Evolutionary conservation across 2,329 filamentous ascomycete species (phyloP), one percentile per base, ranked within the genome.

Genomic region (Ophiocordyceps camponoti-floridani): DNA sequence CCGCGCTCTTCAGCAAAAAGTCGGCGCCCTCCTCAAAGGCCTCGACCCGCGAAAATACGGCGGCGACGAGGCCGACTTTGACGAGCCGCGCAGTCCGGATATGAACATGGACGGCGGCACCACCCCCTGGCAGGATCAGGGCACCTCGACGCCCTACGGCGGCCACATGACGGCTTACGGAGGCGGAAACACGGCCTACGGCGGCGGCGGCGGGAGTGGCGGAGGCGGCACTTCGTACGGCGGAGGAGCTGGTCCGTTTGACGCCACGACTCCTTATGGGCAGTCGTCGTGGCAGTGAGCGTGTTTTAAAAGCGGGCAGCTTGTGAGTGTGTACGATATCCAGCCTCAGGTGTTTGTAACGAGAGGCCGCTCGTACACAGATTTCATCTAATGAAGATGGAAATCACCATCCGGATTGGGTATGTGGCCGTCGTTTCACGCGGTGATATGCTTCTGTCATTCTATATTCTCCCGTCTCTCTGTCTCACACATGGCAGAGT

Each of bases 1-100:
- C 60, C 79, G 82, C 50, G 82, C 86, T 27, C 68, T 98, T 46
- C 91, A 96, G 61, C 76, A 82, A 52, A 98, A 98, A 66, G 75
- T 98, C 33, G 91, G 88, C 2, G 73, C 72, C 4, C 75, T 95
- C 37, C 81, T 94, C 48, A 70, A 70, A 54, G 62, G 69, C 2
- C 61, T 68, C 45, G 73, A 75, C 43, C 62, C 62, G 1, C 54
- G 58, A 40, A 64, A 64, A 51, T 64, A 64, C 42, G 72, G 74
- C 44, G 70, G 68, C 35, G 75, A 76, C 47, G 70, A 72, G 52
- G 70, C 70, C 50, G 75, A 72, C 49, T 75, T 75, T 51, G 73
- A 75, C 52, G 80, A 77, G 1, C 77, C 77, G 2, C 72, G 77
- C 49, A 83, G 78, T 55, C 80, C 79, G 11, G 77, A 79, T 49